Evolutionary conservation across 805 yeast species (phyloP).

Genomic region (Metschnikowia gruessii): DNA sequence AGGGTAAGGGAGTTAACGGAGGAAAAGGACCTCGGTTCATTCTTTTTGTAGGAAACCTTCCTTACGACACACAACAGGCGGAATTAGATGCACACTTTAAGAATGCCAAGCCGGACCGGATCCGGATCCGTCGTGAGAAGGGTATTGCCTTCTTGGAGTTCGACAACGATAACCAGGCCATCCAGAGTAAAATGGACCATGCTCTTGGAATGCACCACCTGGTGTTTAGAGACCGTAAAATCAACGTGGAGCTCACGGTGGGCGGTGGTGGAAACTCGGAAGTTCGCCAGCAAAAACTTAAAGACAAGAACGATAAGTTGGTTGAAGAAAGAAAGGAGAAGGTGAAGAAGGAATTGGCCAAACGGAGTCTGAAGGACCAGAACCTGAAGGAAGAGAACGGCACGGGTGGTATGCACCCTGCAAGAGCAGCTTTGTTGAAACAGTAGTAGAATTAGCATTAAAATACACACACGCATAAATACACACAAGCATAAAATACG

Average conservation of each 20-base stretch:
- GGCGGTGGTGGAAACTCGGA: slow-evolving; percentile 96
- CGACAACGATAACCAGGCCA: slow-evolving; percentile 53
- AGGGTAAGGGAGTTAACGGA: slow-evolving; percentile 54
- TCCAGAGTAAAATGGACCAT: slow-evolving; percentile 75
- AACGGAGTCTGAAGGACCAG: slow-evolving; percentile 29
- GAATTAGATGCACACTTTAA: slow-evolving; percentile 72
- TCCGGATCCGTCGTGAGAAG: slow-evolving; percentile 78
- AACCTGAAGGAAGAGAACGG: slow-evolving; percentile 23
- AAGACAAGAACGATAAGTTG: slow-evolving; percentile 73
- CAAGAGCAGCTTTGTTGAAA: slow-evolving; percentile 53
- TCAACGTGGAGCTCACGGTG: slow-evolving; percentile 93
- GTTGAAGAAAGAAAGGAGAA: slow-evolving; percentile 65
- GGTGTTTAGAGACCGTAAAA: slow-evolving; percentile 62
- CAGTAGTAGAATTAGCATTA: slow-evolving; percentile 4
- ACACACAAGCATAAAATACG: too few species aligned
- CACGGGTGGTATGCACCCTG: slow-evolving; percentile 55
- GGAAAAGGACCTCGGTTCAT: slow-evolving; percentile 65
- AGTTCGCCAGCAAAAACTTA: slow-evolving; percentile 59
- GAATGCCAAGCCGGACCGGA: slow-evolving; percentile 64
- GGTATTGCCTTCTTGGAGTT: slow-evolving; percentile 94
- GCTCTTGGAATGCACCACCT: slow-evolving; percentile 86
- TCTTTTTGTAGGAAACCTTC: slow-evolving; percentile 87
- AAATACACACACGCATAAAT: slow-evolving; percentile 2
- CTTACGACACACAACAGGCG: slow-evolving; percentile 62
- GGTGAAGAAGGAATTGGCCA: slow-evolving; percentile 45